Evolutionary conservation across 257 asterid species (phyloP), one percentile per base, ranked within the genome.

Genomic region (Nicotiana obtusifolia): DNA sequence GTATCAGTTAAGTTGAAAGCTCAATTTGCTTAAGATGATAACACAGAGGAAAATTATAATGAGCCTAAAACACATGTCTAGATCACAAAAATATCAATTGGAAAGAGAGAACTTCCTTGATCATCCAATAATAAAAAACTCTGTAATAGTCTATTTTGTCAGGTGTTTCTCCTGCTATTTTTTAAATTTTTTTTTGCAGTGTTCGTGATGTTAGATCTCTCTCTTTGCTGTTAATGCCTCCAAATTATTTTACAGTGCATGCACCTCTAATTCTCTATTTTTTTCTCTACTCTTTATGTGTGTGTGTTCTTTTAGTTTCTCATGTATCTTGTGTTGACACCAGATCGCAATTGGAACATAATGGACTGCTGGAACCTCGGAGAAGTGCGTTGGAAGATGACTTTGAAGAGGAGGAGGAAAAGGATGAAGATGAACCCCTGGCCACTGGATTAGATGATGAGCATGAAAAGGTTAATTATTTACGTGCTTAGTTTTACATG

Each of bases 351-450:
- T 91, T 96, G 80, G 99, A 96, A 88, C 85, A 90, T 65, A 69
- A 89, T 77, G 95, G 95, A 64, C 81, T 90, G n/a, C 88, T 96
- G 22, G 98, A 93, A 85, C 95, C 90, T 61, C 89, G 99, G 87
- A 88, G 94, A 89, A 96, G 99, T 91, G 99, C 97, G 20, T 94
- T 96, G 76, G 99, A 96, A 87, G 99, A 96, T 88, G 99, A 96
- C 87, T 96, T 91, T 88, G 99, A 94, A 91, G 99, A 95, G 89
- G 98, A 96, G 79, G 98, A 95, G 87, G 98, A 94, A 85, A 94
- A 94, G 49, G 97, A 95, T 84, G 99, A 96, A 76, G 98, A 96
- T 59, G 97, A 91, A 13, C 96, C 86, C 71, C 86, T 88, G 59
- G 88, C 87, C 59, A 89, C 87, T 87, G 98, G 88, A 84, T 37